phyloP scores from a whole-genome alignment of 192 early-diverging fungal genomes.

The Chytriomyces sp. region DNA sequence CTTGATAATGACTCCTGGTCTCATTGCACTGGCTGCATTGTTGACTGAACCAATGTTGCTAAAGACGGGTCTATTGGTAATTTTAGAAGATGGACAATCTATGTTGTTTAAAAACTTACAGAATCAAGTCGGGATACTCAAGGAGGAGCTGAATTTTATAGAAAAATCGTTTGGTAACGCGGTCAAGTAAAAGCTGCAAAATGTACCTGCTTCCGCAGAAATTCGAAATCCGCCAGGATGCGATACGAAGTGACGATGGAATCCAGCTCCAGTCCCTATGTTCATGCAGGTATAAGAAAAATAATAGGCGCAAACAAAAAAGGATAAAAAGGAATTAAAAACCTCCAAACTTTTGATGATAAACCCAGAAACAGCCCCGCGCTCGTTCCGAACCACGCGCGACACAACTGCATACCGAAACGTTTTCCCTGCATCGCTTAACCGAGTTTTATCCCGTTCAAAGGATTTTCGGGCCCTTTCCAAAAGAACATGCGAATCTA shows the following conservation, averaged over 20 bases:
- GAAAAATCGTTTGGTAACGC: background rate
- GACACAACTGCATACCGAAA: background rate
- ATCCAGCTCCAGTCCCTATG: background rate
- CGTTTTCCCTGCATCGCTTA: too few species aligned
- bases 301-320: too few species aligned
- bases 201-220: conserved; percentile 34
- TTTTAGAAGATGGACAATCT: background rate
- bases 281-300: background rate
- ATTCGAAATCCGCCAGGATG: conserved; percentile 39
- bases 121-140: conserved; percentile 38
- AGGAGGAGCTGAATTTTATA: conserved; percentile 9
- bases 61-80: background rate
- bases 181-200: background rate
- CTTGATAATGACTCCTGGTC: conserved; percentile 8
- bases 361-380: background rate
- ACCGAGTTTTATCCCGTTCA: background rate
- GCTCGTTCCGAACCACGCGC: background rate
- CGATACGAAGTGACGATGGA: conserved; percentile 31
- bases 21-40: conserved; percentile 17
- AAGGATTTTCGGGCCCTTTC: background rate
- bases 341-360: background rate
- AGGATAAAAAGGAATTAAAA: too few species aligned
- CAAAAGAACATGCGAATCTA: conserved; percentile 21
- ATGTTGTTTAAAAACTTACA: conserved; percentile 19
- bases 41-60: background rate